phyloP scores from a whole-genome alignment of 495 filamentous ascomycete genomes.

The Mycothermus thermophilus region DNA sequence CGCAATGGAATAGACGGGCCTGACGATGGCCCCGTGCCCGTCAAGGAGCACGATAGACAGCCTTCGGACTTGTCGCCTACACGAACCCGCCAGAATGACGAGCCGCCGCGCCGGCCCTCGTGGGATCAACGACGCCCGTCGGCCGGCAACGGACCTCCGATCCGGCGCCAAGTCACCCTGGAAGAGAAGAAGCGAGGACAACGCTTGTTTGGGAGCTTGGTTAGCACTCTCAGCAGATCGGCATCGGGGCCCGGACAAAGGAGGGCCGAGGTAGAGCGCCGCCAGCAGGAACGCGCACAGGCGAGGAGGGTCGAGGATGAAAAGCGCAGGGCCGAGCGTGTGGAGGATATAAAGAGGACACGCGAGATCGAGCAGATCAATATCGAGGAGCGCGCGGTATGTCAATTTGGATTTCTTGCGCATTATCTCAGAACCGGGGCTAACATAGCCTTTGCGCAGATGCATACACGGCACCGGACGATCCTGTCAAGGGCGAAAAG shows the following conservation, averaged over 20 bases:
- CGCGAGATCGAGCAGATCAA: slow-evolving; percentile 57
- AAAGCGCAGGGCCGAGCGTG: slow-evolving; percentile 45
- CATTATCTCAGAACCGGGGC: too few relatives aligned
- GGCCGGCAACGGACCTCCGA: slow-evolving; percentile 4
- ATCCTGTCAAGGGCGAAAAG: slow-evolving; percentile 60
- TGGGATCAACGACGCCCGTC: background rate
- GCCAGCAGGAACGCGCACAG: slow-evolving; percentile 71
- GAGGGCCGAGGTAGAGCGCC: slow-evolving; percentile 78
- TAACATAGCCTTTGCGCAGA: too few relatives aligned
- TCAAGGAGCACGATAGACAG: background rate
- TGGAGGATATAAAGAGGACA: slow-evolving; percentile 44
- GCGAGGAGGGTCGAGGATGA: slow-evolving; percentile 55
- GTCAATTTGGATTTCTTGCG: too few relatives aligned
- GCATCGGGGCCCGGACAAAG: too few relatives aligned
- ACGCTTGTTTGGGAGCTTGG: slow-evolving; percentile 76
- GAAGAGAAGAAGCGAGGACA: slow-evolving; percentile 82
- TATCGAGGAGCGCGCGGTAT: slow-evolving; percentile 67
- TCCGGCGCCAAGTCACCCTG: slow-evolving; percentile 35
- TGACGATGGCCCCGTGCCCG: background rate
- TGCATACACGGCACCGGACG: slow-evolving; percentile 62
- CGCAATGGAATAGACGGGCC: background rate
- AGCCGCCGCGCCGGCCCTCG: too few relatives aligned
- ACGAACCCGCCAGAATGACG: background rate
- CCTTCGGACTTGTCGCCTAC: background rate
- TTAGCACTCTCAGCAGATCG: slow-evolving; percentile 78